Conservation (phyloP, 495 filamentous ascomycete genomes). For the Cercophora newfieldiana region DNA sequence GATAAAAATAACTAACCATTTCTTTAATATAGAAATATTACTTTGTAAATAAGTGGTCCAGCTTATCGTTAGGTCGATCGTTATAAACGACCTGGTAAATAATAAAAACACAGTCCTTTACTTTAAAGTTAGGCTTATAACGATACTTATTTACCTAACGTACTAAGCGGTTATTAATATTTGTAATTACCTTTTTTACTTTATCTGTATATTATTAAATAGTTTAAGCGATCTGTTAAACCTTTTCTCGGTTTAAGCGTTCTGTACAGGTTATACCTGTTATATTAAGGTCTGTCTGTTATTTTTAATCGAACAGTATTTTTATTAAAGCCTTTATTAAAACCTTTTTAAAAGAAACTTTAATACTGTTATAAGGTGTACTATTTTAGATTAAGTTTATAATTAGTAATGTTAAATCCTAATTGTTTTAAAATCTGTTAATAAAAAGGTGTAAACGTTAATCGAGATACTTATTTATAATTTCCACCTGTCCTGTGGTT, state of each 20-base stretch:
- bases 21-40: too few species aligned
- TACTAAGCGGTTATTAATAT: not conserved
- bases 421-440: not conserved
- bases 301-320: constrained; percentile 8
- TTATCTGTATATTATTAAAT: not conserved
- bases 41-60: too few species aligned
- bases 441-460: not conserved
- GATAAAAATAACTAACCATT: too few species aligned
- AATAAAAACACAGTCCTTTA: too few species aligned
- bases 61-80: too few species aligned
- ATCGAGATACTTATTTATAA: not conserved
- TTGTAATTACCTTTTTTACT: not conserved
- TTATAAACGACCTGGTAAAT: too few species aligned
- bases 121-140: too few species aligned
- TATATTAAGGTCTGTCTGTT: too few species aligned
- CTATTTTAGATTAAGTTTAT: not conserved
- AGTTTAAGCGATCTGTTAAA: too few species aligned
- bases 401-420: not conserved
- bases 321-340: constrained; percentile 2
- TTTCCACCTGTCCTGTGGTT: not conserved
- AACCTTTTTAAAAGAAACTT: not conserved
- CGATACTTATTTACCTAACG: not conserved
- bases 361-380: not conserved
- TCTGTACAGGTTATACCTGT: too few species aligned
- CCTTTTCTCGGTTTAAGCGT: too few species aligned